Evolutionary conservation across 2,329 filamentous ascomycete species (phyloP).

Genomic region (Xylaria sp.): DNA sequence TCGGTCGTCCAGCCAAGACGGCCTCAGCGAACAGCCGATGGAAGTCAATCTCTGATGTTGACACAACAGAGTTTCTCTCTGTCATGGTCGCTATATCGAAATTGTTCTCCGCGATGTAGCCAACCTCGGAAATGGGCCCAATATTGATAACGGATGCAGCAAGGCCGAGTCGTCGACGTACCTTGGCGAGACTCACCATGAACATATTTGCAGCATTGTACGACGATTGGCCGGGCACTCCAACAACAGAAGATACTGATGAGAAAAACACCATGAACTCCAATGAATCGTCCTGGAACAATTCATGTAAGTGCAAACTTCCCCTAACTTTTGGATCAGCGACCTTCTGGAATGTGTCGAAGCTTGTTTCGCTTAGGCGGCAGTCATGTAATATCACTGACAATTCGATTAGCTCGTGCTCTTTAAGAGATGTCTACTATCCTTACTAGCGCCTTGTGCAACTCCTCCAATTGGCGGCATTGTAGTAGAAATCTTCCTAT

Average conservation of each 20-base stretch:
- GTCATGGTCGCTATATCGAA: constrained; percentile 17
- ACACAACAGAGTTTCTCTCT: constrained; percentile 7
- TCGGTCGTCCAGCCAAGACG: neutral
- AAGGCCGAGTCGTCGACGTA: constrained; percentile 37
- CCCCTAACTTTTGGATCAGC: constrained; percentile 48
- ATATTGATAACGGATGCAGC: constrained; percentile 38
- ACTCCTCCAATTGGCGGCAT: constrained; percentile 46
- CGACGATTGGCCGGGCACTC: constrained; percentile 45
- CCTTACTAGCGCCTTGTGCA: constrained; percentile 42
- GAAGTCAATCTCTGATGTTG: constrained; percentile 37
- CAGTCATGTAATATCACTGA: constrained; percentile 43
- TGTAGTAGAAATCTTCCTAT: constrained; percentile 33
- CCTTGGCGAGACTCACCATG: constrained; percentile 41
- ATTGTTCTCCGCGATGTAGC: constrained; percentile 36
- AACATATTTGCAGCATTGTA: constrained; percentile 48
- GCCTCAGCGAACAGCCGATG: constrained; percentile 13
- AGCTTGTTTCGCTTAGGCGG: constrained; percentile 37
- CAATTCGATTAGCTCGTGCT: too few species aligned
- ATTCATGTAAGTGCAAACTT: constrained; percentile 39
- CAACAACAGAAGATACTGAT: constrained; percentile 43
- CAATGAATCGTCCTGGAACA: constrained; percentile 39
- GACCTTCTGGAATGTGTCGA: constrained; percentile 39
- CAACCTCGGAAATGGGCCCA: constrained; percentile 32
- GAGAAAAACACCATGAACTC: constrained; percentile 52
- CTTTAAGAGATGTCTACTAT: constrained; percentile 35